Evolutionary conservation across 495 filamentous ascomycete genomes (phyloP).

Genomic region (Astrothelium macrocarpum): DNA sequence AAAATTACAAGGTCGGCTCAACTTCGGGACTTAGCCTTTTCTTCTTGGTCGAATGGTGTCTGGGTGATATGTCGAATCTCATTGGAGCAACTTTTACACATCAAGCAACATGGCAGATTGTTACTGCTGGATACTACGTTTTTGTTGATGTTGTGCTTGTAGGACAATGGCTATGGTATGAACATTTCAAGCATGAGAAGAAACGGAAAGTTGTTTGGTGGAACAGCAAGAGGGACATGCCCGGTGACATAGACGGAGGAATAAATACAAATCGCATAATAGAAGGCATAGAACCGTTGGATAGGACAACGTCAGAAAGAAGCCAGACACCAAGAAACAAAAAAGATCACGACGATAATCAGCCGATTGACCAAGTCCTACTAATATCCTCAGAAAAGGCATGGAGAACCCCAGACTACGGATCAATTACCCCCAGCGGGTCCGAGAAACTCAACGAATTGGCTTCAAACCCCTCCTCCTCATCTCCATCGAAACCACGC

Average conservation of each 20-base stretch:
- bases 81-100: constrained; percentile 54
- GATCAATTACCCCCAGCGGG: not conserved
- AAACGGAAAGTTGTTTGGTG: constrained; percentile 21
- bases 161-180: constrained; percentile 62
- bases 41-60: constrained; percentile 60
- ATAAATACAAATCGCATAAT: constrained; percentile 12
- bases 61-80: constrained; percentile 61
- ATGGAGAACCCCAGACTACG: not conserved
- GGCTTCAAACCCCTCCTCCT: constrained; percentile 7
- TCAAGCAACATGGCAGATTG: constrained; percentile 62
- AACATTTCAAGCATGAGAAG: constrained; percentile 39
- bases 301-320: not conserved
- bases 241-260: constrained; percentile 12
- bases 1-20: constrained; percentile 56
- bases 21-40: constrained; percentile 60
- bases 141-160: constrained; percentile 55
- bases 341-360: not conserved
- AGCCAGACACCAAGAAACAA: constrained; percentile 4
- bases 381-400: not conserved
- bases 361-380: not conserved
- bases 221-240: constrained; percentile 11
- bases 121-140: constrained; percentile 60
- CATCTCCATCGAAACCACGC: constrained; percentile 8
- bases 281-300: constrained; percentile 10
- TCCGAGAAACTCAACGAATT: not conserved